Evolutionary conservation across 2,329 filamentous ascomycete species (phyloP).

Genomic region (Arthrobotrys entomopaga): DNA sequence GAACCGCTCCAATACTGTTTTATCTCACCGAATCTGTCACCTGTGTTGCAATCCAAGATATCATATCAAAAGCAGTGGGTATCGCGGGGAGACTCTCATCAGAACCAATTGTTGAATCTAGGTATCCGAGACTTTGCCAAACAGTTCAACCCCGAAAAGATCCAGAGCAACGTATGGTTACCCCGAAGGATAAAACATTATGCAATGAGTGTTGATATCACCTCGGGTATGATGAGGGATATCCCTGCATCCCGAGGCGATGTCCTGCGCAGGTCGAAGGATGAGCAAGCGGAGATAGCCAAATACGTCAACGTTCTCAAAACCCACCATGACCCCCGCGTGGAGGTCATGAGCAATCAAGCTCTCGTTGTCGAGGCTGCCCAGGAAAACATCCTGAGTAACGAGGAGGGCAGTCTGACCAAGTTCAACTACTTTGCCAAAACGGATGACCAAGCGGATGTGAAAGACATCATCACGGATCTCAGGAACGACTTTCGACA

Average conservation of each 20-base stretch:
- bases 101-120: slow-evolving; percentile 43
- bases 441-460: slow-evolving; percentile 1
- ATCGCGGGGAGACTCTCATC: slow-evolving; percentile 9
- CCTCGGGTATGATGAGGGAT: slow-evolving; percentile 45
- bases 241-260: slow-evolving; percentile 28
- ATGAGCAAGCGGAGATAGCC: slow-evolving; percentile 42
- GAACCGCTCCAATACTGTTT: slow-evolving; percentile 43
- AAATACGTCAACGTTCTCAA: slow-evolving; percentile 38
- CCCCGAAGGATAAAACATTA: slow-evolving; percentile 47
- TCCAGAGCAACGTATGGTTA: slow-evolving; percentile 29
- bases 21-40: slow-evolving; percentile 49
- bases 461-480: slow-evolving; percentile 43
- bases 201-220: slow-evolving; percentile 51
- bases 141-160: slow-evolving; percentile 35
- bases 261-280: slow-evolving; percentile 36
- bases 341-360: slow-evolving; percentile 33
- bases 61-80: slow-evolving; percentile 40
- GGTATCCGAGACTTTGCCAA: slow-evolving; percentile 49
- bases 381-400: slow-evolving; percentile 34
- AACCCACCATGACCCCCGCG: slow-evolving; percentile 37
- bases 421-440: slow-evolving; percentile 26
- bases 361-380: slow-evolving; percentile 36
- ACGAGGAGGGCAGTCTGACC: slow-evolving; percentile 40
- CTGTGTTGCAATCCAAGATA: slow-evolving; percentile 40
- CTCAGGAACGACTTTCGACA: slow-evolving; percentile 49